Evolutionary conservation across 805 yeast genomes (phyloP).

Genomic region (Candida maesae): DNA sequence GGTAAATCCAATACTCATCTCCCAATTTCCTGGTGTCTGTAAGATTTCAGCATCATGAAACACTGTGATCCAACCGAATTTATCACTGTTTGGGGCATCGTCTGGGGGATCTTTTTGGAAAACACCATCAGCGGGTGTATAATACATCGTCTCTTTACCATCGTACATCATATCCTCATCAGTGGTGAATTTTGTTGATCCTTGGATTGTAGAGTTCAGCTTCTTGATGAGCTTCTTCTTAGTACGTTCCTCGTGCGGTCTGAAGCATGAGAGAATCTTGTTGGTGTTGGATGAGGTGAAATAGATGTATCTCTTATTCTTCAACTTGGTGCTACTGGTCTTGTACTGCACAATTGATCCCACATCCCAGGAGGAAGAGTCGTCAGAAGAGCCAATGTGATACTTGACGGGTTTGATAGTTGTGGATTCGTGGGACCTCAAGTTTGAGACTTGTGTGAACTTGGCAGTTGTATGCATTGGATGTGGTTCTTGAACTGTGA

Average conservation of each 20-base stretch:
- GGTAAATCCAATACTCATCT: constrained; percentile 48
- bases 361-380: constrained; percentile 30
- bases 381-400: constrained; percentile 6
- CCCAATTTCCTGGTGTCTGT: constrained; percentile 45
- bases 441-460: neutral
- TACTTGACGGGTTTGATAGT: constrained; percentile 26
- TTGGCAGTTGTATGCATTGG: neutral
- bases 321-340: constrained; percentile 12
- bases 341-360: constrained; percentile 46
- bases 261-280: constrained; percentile 34
- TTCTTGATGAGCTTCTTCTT: constrained; percentile 36
- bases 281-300: constrained; percentile 25
- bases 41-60: constrained; percentile 41
- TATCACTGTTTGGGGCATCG: constrained; percentile 57
- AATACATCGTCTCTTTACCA: constrained; percentile 13
- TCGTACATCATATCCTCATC: constrained; percentile 3
- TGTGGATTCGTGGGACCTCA: constrained; percentile 3
- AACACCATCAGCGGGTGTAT: constrained; percentile 53
- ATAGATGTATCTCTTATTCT: constrained; percentile 30
- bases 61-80: constrained; percentile 63
- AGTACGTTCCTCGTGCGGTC: constrained; percentile 33
- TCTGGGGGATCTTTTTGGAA: constrained; percentile 45
- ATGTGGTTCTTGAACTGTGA: neutral
- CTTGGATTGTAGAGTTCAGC: constrained; percentile 8
- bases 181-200: constrained; percentile 1